These are phyloP conservation scores for Globisporangium viniferum DNA, from an alignment of 352 stramenopile species.

Conservation along the genomic window DNA sequence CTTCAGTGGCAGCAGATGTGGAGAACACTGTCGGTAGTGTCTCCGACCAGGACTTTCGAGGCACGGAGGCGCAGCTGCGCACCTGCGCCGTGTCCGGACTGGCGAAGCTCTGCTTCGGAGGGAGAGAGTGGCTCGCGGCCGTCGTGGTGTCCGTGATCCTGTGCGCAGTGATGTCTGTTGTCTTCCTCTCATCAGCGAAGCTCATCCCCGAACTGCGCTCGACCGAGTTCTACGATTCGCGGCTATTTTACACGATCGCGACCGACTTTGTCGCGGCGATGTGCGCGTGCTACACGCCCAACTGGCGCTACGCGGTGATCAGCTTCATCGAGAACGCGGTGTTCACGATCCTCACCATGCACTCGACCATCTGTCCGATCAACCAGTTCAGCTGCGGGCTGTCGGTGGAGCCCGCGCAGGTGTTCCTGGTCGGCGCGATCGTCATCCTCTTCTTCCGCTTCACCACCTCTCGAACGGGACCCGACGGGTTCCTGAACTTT, in stretches of 20 bases:
- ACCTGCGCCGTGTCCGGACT: constrained; percentile 29
- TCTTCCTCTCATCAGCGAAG: constrained; percentile 32
- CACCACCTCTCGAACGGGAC: constrained; percentile 21
- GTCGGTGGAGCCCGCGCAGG: constrained; percentile 40
- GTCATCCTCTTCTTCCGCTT: constrained; percentile 56
- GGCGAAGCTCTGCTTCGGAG: constrained; percentile 23
- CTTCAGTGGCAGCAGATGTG: background rate
- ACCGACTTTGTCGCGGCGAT: constrained; percentile 59
- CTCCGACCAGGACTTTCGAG: constrained; percentile 25
- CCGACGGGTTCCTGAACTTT: constrained; percentile 36
- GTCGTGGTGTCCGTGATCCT: constrained; percentile 28
- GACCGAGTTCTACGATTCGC: constrained; percentile 53
- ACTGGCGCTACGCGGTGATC: constrained; percentile 65
- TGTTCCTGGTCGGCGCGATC: constrained; percentile 49
- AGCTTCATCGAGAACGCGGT: constrained; percentile 62
- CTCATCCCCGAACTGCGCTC: constrained; percentile 28
- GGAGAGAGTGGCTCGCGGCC: constrained; percentile 44
- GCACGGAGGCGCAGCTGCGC: constrained; percentile 21
- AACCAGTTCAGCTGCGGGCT: constrained; percentile 67
- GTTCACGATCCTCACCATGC: constrained; percentile 65
- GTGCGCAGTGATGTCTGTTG: constrained; percentile 25
- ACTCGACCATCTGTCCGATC: constrained; percentile 63
- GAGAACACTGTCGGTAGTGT: background rate
- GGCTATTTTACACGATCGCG: constrained; percentile 50
- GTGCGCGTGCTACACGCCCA: constrained; percentile 52